A percentile compares a stretch with the other conserved stretches of the same genome.
Evolutionary conservation across 371 early-diverging fungal species (phyloP).

Genomic region (Mortierella sp.): DNA sequence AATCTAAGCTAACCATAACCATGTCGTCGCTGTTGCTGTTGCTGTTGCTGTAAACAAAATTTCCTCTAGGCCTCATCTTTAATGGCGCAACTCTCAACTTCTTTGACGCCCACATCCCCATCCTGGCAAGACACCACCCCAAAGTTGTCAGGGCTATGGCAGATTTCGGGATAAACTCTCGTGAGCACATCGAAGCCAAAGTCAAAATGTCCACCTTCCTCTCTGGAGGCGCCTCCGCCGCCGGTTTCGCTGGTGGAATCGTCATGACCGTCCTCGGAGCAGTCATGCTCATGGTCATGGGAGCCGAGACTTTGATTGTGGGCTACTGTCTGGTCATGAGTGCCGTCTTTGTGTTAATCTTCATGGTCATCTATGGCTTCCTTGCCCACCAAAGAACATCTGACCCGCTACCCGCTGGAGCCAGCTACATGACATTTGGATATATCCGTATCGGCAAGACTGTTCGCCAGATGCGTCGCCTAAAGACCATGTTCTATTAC

Average conservation of each 20-base stretch:
- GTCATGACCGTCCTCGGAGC: slow-evolving; percentile 21
- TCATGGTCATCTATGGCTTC: slow-evolving; percentile 15
- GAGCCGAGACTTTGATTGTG: slow-evolving; percentile 13
- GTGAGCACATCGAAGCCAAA: slow-evolving; percentile 24
- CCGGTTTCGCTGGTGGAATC: slow-evolving; percentile 23
- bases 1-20: background rate
- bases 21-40: background rate
- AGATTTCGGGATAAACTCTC: slow-evolving; percentile 18
- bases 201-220: slow-evolving; percentile 22
- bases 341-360: slow-evolving; percentile 18
- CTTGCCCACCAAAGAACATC: slow-evolving; percentile 25
- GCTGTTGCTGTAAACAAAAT: background rate
- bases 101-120: slow-evolving; percentile 31
- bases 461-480: slow-evolving; percentile 21
- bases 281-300: slow-evolving; percentile 10
- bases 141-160: slow-evolving; percentile 17
- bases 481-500: slow-evolving; percentile 34
- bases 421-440: slow-evolving; percentile 17
- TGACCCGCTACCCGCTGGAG: slow-evolving; percentile 2
- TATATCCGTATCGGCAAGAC: slow-evolving; percentile 22
- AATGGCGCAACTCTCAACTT: slow-evolving; percentile 23
- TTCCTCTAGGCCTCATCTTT: slow-evolving; percentile 14
- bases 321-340: slow-evolving; percentile 28
- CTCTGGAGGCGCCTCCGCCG: slow-evolving; percentile 20
- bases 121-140: slow-evolving; percentile 29